Evolutionary conservation across 768 basidiomycete genomes (phyloP), one percentile per base, ranked within the genome.

Genomic region (Dendrothele bispora): DNA sequence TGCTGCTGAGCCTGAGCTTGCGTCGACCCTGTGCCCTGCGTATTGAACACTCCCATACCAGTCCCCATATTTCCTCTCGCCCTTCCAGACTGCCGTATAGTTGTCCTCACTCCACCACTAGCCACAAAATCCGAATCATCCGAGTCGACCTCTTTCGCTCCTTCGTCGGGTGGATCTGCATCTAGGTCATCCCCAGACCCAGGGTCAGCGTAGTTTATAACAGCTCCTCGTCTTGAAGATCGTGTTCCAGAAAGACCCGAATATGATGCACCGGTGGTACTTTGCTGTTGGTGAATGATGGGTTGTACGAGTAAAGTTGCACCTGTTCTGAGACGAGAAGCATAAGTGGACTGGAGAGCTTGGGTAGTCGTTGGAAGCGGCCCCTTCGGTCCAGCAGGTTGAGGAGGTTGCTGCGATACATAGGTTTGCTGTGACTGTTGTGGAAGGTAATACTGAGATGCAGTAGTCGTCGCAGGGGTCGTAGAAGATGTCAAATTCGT

Each of bases 271-370:
- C 8, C 14, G 35, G 12, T 27, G 34, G 57, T 49, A 1, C 55
- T 35, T 2, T 64, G 48, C 14, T 68, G 29, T 1, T 62, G 67
- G 28, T 73, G 65, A 10, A 82, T 57, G 56, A 91, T 81, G 17
- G 97, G 97, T 60, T 99, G 97, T 67, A 98, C 78, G 55, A 99
- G 82, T 5, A 93, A 81, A 0, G 91, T 88, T 3, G 87, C 78
- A 14, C 97, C 97, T 0, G 95, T 95, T 21, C 89, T 84, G 43
- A 98, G 71, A n/a, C 95, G 80, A 5, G 94, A 88, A 0, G 93
- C 73, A 63, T 97, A 98, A 2, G 91, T 88, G 0, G 91, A 86
- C 47, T 82, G 76, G 12, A 83, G 68, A 0, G 88, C 94, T 61
- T 98, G 95, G 0, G 78, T 65, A 0, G 67, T 64, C 0, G 85